These are phyloP conservation scores for Raddia distichophylla DNA, from an alignment of 176 grass and related monocot genomes.

Conservation along the genomic window DNA sequence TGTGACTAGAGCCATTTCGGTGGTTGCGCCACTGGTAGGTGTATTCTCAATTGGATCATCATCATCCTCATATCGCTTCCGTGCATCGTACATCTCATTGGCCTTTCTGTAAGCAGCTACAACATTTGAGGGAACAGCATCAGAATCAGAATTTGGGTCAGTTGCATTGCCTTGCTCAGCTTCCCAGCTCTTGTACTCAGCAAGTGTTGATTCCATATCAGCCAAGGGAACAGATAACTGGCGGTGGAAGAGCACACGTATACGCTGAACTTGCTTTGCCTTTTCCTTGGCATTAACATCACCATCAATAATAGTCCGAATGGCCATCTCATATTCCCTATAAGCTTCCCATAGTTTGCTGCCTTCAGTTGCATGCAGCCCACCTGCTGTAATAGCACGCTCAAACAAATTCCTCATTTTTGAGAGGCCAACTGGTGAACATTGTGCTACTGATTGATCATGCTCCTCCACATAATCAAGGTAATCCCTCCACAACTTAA, in stretches of 20 bases:
- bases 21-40: constrained; percentile 26
- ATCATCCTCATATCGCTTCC: constrained; percentile 81
- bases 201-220: constrained; percentile 67
- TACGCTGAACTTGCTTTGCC: constrained; percentile 67
- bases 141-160: constrained; percentile 59
- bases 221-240: constrained; percentile 88
- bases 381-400: constrained; percentile 76
- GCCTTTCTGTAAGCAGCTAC: constrained; percentile 72
- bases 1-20: constrained; percentile 23
- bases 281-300: constrained; percentile 72
- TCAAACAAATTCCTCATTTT: constrained; percentile 96
- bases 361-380: constrained; percentile 75
- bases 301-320: constrained; percentile 64
- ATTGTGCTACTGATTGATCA: constrained; percentile 68
- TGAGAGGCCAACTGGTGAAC: constrained; percentile 63
- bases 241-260: constrained; percentile 76
- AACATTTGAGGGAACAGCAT: constrained; percentile 77
- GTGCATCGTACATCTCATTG: constrained; percentile 70
- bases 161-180: constrained; percentile 82
- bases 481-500: constrained; percentile 84
- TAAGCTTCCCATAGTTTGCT: constrained; percentile 90
- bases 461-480: constrained; percentile 83
- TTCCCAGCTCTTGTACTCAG: constrained; percentile 90
- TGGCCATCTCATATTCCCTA: constrained; percentile 90
- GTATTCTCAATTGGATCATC: constrained; percentile 44